Base-by-base conservation (phyloP, 768 basidiomycete genomes). In the Mycena vulgaris region DNA sequence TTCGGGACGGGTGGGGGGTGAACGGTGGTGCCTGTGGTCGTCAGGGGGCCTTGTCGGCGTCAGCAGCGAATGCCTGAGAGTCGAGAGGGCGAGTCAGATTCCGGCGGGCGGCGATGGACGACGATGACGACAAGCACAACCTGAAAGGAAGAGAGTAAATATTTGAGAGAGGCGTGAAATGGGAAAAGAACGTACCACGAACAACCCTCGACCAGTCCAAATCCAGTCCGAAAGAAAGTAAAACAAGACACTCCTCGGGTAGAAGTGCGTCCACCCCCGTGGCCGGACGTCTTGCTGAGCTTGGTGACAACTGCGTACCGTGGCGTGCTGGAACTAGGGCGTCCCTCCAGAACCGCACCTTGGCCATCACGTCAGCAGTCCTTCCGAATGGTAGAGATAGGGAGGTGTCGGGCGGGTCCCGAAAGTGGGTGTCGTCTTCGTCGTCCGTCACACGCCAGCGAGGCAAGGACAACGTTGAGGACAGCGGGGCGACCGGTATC, bases 321-420 rank as follows among this genome's bases (percentile, higher is more conserved):
- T 45, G 57, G 57, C 40, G 57, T 30, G 52, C 40, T 39, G 37
- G 42, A 39, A 21, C 39, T 16, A 59, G 31, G 57, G 57, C 57
- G 48, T 25, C 27, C 48, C 27, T 5, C 57, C 5, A 17, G 27
- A 21, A 28, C 14, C 40, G 40, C 40, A 42, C 57, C 57, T 28
- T 59, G 40, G 23, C 27, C 39, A 33, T 58, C 56, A 58, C 56
- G 39, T 33, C 39, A n/a, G 39, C 39, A 42, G 39, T 58, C 39
- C 56, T 42, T 58, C 39, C 25, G 39, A 39, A 25, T 45, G 27
- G 25, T 58, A 19, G 39, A 60, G 48, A n/a, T 49, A 3, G 7
- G 27, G 5, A 8, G 48, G 27, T 27, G 48, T 49, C 25, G 48
- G 48, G 48, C 25, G 27, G 17, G 48, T 49, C 48, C 10, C 5